Conservation (phyloP, 768 basidiomycete species). For the Macrolepiota fuliginosa region DNA sequence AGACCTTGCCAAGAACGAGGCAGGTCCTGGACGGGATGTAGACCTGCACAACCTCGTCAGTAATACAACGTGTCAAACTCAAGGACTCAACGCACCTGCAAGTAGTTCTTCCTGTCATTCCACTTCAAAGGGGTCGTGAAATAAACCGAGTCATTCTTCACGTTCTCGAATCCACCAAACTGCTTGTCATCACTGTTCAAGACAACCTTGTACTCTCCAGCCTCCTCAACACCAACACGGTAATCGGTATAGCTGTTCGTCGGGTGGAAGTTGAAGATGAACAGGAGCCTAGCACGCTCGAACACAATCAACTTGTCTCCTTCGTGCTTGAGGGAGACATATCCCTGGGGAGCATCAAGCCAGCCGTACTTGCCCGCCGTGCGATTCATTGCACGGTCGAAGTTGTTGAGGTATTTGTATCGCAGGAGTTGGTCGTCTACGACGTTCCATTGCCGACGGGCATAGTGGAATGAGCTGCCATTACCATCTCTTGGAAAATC, state of each 20-base stretch:
- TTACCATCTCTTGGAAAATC: conserved; percentile 98
- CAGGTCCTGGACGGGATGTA: conserved; percentile 70
- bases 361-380: conserved; percentile 80
- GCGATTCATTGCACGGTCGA: conserved; percentile 90
- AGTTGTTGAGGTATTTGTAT: conserved; percentile 94
- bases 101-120: conserved; percentile 90
- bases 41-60: conserved; percentile 38
- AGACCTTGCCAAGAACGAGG: conserved; percentile 56
- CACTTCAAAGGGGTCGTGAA: conserved; percentile 86
- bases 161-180: conserved; percentile 90
- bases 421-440: conserved; percentile 83
- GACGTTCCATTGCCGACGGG: conserved; percentile 95
- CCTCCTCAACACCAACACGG: conserved; percentile 81
- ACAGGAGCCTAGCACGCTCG: conserved; percentile 91
- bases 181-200: conserved; percentile 82
- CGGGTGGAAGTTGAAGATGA: conserved; percentile 97
- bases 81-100: conserved; percentile 55
- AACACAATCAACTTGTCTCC: conserved; percentile 90
- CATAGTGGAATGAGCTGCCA: conserved; percentile 94
- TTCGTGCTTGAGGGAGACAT: conserved; percentile 94
- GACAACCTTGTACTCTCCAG: conserved; percentile 83
- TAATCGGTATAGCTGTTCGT: conserved; percentile 91
- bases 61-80: background rate
- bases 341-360: conserved; percentile 84
- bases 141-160: conserved; percentile 59